Base-by-base conservation (phyloP, 192 early-diverging fungal species). In the Coemansia sp. region DNA sequence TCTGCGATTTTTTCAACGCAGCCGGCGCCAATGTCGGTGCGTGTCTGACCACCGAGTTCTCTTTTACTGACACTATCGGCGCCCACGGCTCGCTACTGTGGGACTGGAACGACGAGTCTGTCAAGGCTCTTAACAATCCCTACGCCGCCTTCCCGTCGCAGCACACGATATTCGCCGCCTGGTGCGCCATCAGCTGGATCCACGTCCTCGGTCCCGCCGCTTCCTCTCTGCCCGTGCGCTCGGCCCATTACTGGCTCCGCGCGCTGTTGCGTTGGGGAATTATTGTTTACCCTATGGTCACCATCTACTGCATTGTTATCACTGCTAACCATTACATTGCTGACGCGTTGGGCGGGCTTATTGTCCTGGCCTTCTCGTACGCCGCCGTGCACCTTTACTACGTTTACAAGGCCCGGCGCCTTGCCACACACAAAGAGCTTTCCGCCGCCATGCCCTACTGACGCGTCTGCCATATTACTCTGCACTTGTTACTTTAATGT, bases 91-190 rank as follows among this genome's bases (percentile, higher is more conserved):
- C 78, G 64, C 69, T 81, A 65, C 78, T 81, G 58, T 81, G 78
- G 78, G 69, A 81, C 64, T 81, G 78, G 78, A 69, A 81, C 68
- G 78, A 81, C 69, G 73, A 74, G 68, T 74, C 78, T 6, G 78
- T 81, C 69, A 81, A 81, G 66, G 65, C 78, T 10, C 73, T 81
- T 57, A 81, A 81, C 78, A 81, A 81, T 73, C 78, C 78, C 25
- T 81, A 81, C 62, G 78, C 78, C 54, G 78, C 78, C 23, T 81
- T 81, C 59, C 78, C 78, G 24, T 75, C 72, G 47, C 78, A 81
- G 73, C 78, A 81, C 73, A 75, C 78, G 44, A 67, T 81, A 26
- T 81, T 81, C 62, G 78, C 78, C 14, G 72, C 72, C 30, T 81
- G 78, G 78, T 74, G 72, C 54, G 78, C 78, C 30, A 57, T 81